These are phyloP conservation scores for Tritrichomonas musculus DNA, from an alignment of 208 protist species.

Conservation along the genomic window DNA sequence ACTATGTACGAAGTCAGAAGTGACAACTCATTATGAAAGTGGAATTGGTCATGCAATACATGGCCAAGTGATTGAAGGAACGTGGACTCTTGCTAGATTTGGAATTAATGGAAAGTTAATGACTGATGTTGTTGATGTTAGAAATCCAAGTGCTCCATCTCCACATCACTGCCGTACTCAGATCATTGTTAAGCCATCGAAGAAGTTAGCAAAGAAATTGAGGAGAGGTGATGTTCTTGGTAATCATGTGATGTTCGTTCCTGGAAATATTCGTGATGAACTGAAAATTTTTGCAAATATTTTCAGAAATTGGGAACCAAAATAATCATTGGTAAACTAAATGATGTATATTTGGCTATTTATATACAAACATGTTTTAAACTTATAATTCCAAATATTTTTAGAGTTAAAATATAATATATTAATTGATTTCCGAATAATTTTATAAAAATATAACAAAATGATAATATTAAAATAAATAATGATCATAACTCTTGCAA, in stretches of 20 bases:
- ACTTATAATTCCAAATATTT: too few species aligned
- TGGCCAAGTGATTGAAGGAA: neutral
- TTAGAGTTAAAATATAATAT: too few species aligned
- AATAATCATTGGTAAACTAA: too few species aligned
- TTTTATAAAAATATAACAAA: too few species aligned
- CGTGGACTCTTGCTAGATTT: neutral
- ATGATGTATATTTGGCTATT: too few species aligned
- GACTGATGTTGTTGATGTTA: neutral
- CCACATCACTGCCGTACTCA: conserved; percentile 21
- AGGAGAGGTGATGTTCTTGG: neutral
- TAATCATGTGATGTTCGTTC: conserved; percentile 8
- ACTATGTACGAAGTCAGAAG: neutral
- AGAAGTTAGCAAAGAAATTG: neutral
- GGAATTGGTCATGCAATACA: neutral
- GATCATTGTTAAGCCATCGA: neutral
- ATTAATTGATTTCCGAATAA: too few species aligned
- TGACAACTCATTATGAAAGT: neutral
- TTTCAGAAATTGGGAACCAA: neutral
- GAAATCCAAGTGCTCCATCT: neutral
- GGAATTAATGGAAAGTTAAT: neutral
- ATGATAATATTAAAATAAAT: too few species aligned
- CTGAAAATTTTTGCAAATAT: neutral
- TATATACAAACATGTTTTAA: too few species aligned
- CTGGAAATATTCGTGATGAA: neutral
- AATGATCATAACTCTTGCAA: neutral